Evolutionary conservation across 768 basidiomycete genomes (phyloP).

Genomic region (Mycena chlorophos): DNA sequence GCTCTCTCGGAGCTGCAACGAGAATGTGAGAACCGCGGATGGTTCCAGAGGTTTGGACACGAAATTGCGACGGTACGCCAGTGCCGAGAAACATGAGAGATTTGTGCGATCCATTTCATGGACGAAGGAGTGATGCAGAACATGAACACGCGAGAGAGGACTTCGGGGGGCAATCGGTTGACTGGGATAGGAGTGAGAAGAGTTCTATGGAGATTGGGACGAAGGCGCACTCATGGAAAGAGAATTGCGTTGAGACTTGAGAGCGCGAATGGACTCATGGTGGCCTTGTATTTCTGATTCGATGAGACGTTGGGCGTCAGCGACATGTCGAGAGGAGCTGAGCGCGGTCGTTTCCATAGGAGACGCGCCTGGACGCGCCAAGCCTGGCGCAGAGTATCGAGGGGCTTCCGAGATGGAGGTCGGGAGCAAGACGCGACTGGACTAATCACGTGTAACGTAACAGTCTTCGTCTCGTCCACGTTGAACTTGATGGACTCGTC

Average conservation of each 20-base stretch:
- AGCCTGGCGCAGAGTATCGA: slow-evolving; percentile 12
- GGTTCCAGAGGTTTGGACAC: slow-evolving; percentile 44
- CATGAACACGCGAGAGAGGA: slow-evolving; percentile 41
- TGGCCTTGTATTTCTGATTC: slow-evolving; percentile 38
- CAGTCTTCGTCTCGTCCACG: not conserved
- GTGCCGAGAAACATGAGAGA: slow-evolving; percentile 42
- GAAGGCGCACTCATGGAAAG: slow-evolving; percentile 23
- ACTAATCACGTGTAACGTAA: not conserved
- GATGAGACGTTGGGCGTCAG: slow-evolving; percentile 32
- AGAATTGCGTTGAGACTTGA: slow-evolving; percentile 39
- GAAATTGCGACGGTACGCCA: slow-evolving; percentile 47
- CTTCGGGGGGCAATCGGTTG: slow-evolving; percentile 43
- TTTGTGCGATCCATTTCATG: slow-evolving; percentile 35
- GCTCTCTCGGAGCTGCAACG: slow-evolving; percentile 40
- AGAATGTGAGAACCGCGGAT: slow-evolving; percentile 31
- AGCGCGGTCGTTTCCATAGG: slow-evolving; percentile 15
- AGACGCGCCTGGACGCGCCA: too few relatives aligned
- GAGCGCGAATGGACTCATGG: slow-evolving; percentile 33
- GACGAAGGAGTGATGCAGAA: slow-evolving; percentile 21
- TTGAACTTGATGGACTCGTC: slow-evolving; percentile 52
- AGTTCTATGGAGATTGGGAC: not conserved
- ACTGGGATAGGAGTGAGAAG: slow-evolving; percentile 28
- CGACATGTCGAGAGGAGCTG: slow-evolving; percentile 15
- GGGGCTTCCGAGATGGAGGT: slow-evolving; percentile 18
- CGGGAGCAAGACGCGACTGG: not conserved